Conservation (phyloP, 108 stramenopile genomes). For the Stephanodiscus triporus region DNA sequence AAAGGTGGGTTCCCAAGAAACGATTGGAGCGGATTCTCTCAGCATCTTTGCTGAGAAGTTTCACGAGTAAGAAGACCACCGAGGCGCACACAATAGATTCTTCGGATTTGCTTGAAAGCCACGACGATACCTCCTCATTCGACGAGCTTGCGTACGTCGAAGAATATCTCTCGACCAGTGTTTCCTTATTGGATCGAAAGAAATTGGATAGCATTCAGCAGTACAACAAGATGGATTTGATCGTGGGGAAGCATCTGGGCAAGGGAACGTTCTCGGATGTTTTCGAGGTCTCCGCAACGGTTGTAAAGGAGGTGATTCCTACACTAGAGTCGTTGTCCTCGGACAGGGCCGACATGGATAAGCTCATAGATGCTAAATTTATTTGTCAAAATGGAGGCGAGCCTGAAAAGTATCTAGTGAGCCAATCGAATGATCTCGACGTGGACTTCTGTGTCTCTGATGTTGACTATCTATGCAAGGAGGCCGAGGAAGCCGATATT, state of each 20-base stretch:
- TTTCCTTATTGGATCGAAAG: slow-evolving; percentile 8
- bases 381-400: not conserved
- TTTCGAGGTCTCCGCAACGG: slow-evolving; percentile 22
- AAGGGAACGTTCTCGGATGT: slow-evolving; percentile 35
- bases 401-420: not conserved
- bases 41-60: not conserved
- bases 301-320: not conserved
- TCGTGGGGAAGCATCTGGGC: slow-evolving; percentile 34
- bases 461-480: not conserved
- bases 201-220: slow-evolving; percentile 10
- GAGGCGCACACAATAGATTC: not conserved
- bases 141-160: not conserved
- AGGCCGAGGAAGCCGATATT: not conserved
- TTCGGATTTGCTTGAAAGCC: not conserved
- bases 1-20: no score
- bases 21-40: no score
- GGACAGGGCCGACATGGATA: slow-evolving; percentile 13
- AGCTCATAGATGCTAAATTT: slow-evolving; percentile 4
- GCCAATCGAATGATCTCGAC: not conserved
- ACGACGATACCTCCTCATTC: not conserved
- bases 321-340: not conserved
- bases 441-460: not conserved
- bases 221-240: slow-evolving; percentile 20
- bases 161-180: slow-evolving; percentile 1
- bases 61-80: not conserved